Evolutionary conservation across 2,329 filamentous ascomycete genomes (phyloP).

Genomic region (Atkinsonella hypoxylon): DNA sequence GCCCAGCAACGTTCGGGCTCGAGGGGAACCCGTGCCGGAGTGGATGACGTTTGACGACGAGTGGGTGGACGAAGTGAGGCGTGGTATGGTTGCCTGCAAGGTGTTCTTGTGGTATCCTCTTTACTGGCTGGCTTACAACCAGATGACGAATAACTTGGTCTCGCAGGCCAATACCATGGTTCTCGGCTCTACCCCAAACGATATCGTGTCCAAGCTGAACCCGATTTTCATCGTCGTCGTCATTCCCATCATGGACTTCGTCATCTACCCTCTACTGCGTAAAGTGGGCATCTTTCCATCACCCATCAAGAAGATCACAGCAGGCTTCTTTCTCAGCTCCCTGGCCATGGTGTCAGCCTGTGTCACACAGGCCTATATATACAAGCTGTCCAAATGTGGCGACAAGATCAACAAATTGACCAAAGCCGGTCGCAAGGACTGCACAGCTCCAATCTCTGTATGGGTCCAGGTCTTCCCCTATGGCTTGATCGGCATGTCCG

Average conservation of each 20-base stretch:
- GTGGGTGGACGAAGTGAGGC: constrained; percentile 64
- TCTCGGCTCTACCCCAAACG: constrained; percentile 62
- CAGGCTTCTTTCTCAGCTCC: constrained; percentile 54
- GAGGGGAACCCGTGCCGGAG: constrained; percentile 34
- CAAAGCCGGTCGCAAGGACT: constrained; percentile 22
- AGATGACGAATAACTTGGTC: constrained; percentile 45
- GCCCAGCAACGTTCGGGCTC: constrained; percentile 45
- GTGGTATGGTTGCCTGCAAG: constrained; percentile 54
- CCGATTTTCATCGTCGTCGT: constrained; percentile 63
- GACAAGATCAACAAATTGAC: constrained; percentile 17
- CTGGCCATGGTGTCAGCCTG: constrained; percentile 46
- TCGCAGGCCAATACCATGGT: constrained; percentile 55
- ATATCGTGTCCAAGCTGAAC: constrained; percentile 63
- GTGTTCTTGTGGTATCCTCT: constrained; percentile 61
- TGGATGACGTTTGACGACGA: constrained; percentile 75
- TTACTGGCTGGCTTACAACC: constrained; percentile 41
- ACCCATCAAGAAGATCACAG: constrained; percentile 64
- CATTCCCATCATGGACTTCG: constrained; percentile 56
- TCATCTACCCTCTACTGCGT: constrained; percentile 57
- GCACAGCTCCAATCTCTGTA: constrained; percentile 47
- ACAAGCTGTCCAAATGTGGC: constrained; percentile 50
- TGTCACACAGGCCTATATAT: constrained; percentile 49
- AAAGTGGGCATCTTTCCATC: constrained; percentile 53
- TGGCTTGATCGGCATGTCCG: constrained; percentile 35
- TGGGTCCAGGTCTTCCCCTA: constrained; percentile 44